phyloP scores from a whole-genome alignment of 352 stramenopile genomes.

The Aphanomyces astaci region DNA sequence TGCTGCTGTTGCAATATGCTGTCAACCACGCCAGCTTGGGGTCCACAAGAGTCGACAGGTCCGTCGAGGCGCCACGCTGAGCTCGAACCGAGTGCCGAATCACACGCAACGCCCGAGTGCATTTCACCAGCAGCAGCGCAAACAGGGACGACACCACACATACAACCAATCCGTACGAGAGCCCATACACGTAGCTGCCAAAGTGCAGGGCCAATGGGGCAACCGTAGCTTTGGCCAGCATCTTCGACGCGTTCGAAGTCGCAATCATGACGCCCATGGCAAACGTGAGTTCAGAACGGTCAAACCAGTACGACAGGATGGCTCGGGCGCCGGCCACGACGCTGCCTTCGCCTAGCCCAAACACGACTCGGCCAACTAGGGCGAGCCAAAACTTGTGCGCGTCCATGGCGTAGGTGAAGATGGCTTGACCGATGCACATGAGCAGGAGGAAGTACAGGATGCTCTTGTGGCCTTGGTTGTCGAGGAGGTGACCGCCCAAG shows the following conservation, averaged over 20 bases:
- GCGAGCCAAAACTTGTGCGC: slow-evolving; percentile 55
- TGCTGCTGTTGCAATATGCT: not conserved
- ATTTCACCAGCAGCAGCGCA: slow-evolving; percentile 76
- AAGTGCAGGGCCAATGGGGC: slow-evolving; percentile 80
- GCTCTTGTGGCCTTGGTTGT: slow-evolving; percentile 62
- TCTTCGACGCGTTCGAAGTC: slow-evolving; percentile 84
- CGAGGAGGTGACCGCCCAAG: slow-evolving; percentile 61
- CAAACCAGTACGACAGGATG: slow-evolving; percentile 77
- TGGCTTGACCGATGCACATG: slow-evolving; percentile 75
- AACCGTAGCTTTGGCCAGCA: slow-evolving; percentile 84
- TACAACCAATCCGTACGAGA: slow-evolving; percentile 1
- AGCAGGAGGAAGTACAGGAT: slow-evolving; percentile 75
- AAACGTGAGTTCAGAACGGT: slow-evolving; percentile 71
- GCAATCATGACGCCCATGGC: slow-evolving; percentile 84
- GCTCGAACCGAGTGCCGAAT: too few species aligned
- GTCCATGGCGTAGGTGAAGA: slow-evolving; percentile 76
- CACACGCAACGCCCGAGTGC: too few species aligned
- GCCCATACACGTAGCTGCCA: slow-evolving; percentile 61
- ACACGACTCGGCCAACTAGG: slow-evolving; percentile 74
- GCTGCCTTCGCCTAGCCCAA: slow-evolving; percentile 69
- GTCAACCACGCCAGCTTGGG: slow-evolving; percentile 3
- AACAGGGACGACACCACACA: slow-evolving; percentile 41
- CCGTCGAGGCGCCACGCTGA: too few species aligned
- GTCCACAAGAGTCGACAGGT: not conserved
- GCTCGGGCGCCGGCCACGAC: slow-evolving; percentile 67